phyloP scores from a whole-genome alignment of 1,139 yeast species.

The Candida gigantensis region DNA sequence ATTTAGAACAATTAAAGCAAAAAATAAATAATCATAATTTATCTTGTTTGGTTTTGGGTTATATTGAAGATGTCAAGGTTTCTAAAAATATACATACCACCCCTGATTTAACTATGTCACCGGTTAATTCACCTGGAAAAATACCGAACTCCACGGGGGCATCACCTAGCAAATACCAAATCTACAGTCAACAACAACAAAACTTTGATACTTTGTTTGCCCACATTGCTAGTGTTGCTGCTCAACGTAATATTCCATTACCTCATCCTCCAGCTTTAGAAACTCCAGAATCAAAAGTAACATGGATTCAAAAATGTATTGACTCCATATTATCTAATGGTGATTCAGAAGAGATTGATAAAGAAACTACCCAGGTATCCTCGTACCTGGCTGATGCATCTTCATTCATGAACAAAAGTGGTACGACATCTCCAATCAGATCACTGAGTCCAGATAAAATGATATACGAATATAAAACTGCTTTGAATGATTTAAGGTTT shows the following conservation, averaged over 20 bases:
- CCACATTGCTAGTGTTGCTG: conserved; percentile 56
- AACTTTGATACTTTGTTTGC: conserved; percentile 51
- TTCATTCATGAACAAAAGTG: neutral
- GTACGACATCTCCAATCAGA: conserved; percentile 1
- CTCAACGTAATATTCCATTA: conserved; percentile 47
- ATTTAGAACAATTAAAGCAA: conserved; percentile 30
- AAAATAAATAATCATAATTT: conserved; percentile 42
- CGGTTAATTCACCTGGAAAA: conserved; percentile 8
- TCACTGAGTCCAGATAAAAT: conserved; percentile 19
- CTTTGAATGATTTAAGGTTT: conserved; percentile 60
- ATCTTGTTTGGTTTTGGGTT: conserved; percentile 47
- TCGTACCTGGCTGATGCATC: too few species aligned
- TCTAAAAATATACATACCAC: conserved; percentile 13
- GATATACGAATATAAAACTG: conserved; percentile 50
- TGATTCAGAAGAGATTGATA: conserved; percentile 1
- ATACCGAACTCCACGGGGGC: conserved; percentile 3
- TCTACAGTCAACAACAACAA: conserved; percentile 8
- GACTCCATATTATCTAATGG: conserved; percentile 31
- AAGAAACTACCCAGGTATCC: neutral
- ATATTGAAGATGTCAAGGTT: conserved; percentile 45
- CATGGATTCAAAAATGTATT: conserved; percentile 59
- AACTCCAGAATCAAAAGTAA: conserved; percentile 32
- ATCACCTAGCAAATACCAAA: conserved; percentile 10
- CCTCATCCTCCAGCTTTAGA: conserved; percentile 41
- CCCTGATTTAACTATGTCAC: neutral